Percentiles rank a stretch among this genome's conserved stretches.
Evolutionary conservation across 2,329 filamentous ascomycete species (phyloP).

Genomic region (Aureobasidium sp.): DNA sequence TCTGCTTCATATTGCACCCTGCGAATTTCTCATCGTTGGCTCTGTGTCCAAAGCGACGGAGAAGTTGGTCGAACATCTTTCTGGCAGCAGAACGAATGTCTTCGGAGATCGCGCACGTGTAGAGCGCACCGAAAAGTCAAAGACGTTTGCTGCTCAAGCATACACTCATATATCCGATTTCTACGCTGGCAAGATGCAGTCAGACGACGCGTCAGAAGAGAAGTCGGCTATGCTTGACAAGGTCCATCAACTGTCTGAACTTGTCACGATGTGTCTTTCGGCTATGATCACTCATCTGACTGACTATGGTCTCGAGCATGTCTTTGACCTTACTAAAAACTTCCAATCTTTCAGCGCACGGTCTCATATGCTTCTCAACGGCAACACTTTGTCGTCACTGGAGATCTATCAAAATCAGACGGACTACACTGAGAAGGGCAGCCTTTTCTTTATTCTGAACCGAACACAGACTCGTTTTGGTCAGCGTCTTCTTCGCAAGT

Average conservation of each 20-base stretch:
- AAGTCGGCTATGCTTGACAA: conserved; percentile 65
- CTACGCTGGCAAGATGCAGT: conserved; percentile 77
- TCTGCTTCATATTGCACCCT: conserved; percentile 89
- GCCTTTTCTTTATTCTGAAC: conserved; percentile 91
- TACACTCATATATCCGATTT: conserved; percentile 87
- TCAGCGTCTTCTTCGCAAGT: conserved; percentile 79
- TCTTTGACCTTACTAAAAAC: conserved; percentile 93
- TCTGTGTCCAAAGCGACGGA: conserved; percentile 84
- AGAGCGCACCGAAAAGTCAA: conserved; percentile 65
- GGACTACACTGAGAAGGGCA: conserved; percentile 74
- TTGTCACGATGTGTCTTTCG: conserved; percentile 84
- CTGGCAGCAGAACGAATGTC: conserved; percentile 78
- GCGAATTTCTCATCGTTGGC: conserved; percentile 89
- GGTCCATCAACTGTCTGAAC: conserved; percentile 73
- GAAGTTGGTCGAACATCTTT: conserved; percentile 83
- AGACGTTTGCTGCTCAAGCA: conserved; percentile 74
- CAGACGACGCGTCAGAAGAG: conserved; percentile 29
- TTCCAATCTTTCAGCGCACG: conserved; percentile 92
- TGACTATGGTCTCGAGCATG: conserved; percentile 88
- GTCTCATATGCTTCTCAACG: conserved; percentile 92
- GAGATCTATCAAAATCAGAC: conserved; percentile 96
- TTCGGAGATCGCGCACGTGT: conserved; percentile 86
- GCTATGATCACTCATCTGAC: conserved; percentile 91
- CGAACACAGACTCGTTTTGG: conserved; percentile 87
- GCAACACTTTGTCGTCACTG: conserved; percentile 85